Conservation (phyloP, 495 filamentous ascomycete genomes). For the Penicillium turbatum region DNA sequence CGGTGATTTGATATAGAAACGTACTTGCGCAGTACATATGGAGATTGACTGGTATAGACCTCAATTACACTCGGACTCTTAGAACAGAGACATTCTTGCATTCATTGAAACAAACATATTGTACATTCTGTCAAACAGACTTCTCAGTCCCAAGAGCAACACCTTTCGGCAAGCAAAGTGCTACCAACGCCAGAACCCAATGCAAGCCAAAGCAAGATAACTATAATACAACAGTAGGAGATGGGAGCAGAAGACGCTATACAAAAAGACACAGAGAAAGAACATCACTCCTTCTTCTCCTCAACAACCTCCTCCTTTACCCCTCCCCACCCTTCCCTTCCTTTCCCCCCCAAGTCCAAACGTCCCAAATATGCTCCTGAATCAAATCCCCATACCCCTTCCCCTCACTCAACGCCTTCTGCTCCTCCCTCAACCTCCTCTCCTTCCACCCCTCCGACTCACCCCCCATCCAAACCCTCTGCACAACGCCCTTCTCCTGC, state of each 20-base stretch:
- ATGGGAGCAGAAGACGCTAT: constrained; percentile 1
- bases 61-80: too few relatives aligned
- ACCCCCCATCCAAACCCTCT: constrained; percentile 62
- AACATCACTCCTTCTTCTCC: constrained; percentile 4
- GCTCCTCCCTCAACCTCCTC: constrained; percentile 63
- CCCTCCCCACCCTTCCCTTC: constrained; percentile 21
- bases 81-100: too few relatives aligned
- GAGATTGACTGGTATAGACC: too few relatives aligned
- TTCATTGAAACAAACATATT: not conserved
- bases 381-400: constrained; percentile 81
- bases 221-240: constrained; percentile 8
- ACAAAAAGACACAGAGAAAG: not conserved
- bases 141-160: not conserved
- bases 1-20: too few relatives aligned
- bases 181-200: constrained; percentile 19
- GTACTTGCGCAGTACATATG: too few relatives aligned
- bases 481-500: constrained; percentile 40
- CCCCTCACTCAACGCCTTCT: constrained; percentile 68
- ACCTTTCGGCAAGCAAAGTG: not conserved
- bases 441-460: constrained; percentile 68
- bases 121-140: not conserved
- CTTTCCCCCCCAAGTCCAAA: constrained; percentile 57
- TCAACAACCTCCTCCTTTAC: constrained; percentile 21
- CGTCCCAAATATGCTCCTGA: constrained; percentile 78
- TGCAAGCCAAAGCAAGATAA: constrained; percentile 15